These are phyloP conservation scores for Hypoxylon crocopeplum DNA, from an alignment of 495 filamentous ascomycete genomes.

Conservation along the genomic window DNA sequence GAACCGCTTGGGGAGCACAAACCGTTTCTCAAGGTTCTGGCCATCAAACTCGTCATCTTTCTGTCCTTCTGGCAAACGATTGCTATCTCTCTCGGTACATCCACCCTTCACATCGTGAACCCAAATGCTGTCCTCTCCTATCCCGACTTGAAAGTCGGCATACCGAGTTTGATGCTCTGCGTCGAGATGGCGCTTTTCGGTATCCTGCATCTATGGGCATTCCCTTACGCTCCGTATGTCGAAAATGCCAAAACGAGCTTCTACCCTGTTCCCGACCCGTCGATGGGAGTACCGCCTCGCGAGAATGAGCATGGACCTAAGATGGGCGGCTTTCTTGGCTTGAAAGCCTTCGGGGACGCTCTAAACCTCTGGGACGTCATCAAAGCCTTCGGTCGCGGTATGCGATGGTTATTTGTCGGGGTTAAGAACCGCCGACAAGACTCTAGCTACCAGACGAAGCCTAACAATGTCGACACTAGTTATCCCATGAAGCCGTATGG, in stretches of 20 bases:
- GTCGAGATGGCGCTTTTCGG: constrained; percentile 89
- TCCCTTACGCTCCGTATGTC: constrained; percentile 74
- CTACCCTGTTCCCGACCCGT: constrained; percentile 44
- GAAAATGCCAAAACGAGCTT: constrained; percentile 45
- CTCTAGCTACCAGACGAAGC: constrained; percentile 48
- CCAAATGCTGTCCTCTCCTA: constrained; percentile 66
- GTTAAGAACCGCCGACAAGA: constrained; percentile 59
- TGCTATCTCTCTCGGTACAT: constrained; percentile 73
- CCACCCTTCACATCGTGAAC: constrained; percentile 65
- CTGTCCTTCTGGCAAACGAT: constrained; percentile 91
- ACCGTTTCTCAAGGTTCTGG: constrained; percentile 83
- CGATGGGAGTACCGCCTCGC: constrained; percentile 41
- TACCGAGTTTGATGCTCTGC: constrained; percentile 79
- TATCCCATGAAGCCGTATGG: constrained; percentile 38
- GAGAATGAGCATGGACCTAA: constrained; percentile 61
- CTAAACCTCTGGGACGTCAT: constrained; percentile 86
- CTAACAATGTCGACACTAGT: constrained; percentile 42
- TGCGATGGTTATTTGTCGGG: constrained; percentile 83
- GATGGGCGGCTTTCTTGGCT: constrained; percentile 67
- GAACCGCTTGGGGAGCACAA: constrained; percentile 69
- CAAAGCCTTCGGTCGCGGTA: constrained; percentile 77
- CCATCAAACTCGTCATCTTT: constrained; percentile 95
- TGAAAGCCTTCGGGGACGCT: constrained; percentile 70
- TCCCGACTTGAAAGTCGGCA: constrained; percentile 80
- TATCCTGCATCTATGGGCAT: constrained; percentile 82